phyloP scores from a whole-genome alignment of 148 eudicot species.

The Camellia japonica region DNA sequence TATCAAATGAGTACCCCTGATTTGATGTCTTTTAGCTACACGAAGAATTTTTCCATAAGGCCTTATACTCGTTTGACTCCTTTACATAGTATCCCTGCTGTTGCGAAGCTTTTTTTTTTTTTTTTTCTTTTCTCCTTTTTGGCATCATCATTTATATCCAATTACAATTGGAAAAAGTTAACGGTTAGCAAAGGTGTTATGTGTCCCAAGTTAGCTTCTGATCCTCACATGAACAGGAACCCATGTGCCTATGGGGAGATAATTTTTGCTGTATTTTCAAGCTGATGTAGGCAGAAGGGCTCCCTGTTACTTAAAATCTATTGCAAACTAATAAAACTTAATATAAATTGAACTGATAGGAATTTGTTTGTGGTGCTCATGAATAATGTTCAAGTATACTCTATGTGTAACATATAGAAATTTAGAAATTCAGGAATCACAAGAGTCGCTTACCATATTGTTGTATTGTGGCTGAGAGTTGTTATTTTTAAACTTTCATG shows the following conservation, averaged over 20 bases:
- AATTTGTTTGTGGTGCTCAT: not conserved
- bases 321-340: not conserved
- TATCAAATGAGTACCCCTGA: not conserved
- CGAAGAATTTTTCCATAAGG: not conserved
- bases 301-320: not conserved
- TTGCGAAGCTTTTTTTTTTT: not conserved
- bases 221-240: not conserved
- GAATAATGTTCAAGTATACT: not conserved
- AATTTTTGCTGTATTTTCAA: not conserved
- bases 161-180: not conserved
- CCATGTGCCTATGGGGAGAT: not conserved
- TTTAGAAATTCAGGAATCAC: not conserved
- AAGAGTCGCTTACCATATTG: not conserved
- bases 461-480: not conserved
- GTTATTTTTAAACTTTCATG: not conserved
- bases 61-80: not conserved
- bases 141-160: not conserved
- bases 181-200: not conserved
- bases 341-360: not conserved
- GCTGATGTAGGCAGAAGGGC: not conserved
- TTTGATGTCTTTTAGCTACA: not conserved
- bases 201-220: not conserved
- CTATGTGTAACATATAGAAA: no score
- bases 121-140: not conserved
- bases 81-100: not conserved